Evolutionary conservation across 148 eudicot genomes (phyloP), one percentile per base, ranked within the genome.

Genomic region (Cornus florida): DNA sequence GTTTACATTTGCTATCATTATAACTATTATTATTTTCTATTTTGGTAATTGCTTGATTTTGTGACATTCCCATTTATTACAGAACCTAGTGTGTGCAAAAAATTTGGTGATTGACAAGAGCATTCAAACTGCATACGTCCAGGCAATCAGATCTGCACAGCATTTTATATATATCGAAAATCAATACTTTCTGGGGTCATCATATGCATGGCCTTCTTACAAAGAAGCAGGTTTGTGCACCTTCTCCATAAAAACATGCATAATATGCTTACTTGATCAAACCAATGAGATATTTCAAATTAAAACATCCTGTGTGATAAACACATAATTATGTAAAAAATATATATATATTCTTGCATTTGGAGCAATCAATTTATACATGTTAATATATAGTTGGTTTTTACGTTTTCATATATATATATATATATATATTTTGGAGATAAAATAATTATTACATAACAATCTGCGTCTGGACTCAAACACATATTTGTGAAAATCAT

Each of bases 131-230:
- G 91, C 86, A 46, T 88, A 88, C 57, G 78, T 88, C 64, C 87
- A 88, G 67, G 91, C 91, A 35, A 88, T 88, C 62, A 77, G 91
- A 84, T 80, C 87, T 33, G 91, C 89, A 32, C 86, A 86, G 74
- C 85, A 86, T 68, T 88, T 88, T 72, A 84, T 88, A 31, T 88
- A 88, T 79, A 88, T 88, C 20, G 91, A 88, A 78, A 88, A 88
- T 84, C 91, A 88, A 78, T 88, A 88, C 75, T 88, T 88, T 77
- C 79, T 88, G 69, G 91, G 89, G 17, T 88, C 89, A 35, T 88
- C 91, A 6, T 86, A 88, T 82, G 91, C 87, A 72, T 88, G 91
- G 91, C 89, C 87, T 35, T 77, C 86, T 59, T 86, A 86, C 74
- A 86, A 50, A 80, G 41, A 73, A 74, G 89, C 91, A 80, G 89